Conservation (phyloP, 2,329 filamentous ascomycete species). For the Verticillium alfalfae region DNA sequence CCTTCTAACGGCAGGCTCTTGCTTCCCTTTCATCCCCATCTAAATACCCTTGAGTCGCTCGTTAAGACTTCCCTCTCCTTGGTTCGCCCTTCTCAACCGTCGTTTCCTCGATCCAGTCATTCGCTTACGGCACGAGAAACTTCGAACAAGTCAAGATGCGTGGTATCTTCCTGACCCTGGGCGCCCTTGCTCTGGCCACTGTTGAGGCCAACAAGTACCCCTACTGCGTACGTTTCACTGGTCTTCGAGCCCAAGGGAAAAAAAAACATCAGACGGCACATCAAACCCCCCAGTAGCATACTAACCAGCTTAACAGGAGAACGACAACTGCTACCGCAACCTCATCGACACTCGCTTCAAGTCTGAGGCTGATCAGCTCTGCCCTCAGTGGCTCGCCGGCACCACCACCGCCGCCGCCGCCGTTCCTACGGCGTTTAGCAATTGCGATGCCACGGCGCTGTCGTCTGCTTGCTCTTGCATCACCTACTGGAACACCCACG, state of each 20-base stretch:
- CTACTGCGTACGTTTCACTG: background rate
- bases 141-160: background rate
- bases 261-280: background rate
- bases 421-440: constrained; percentile 22
- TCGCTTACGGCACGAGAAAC: background rate
- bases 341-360: constrained; percentile 23
- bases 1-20: background rate
- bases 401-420: constrained; percentile 16
- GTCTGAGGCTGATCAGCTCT: constrained; percentile 20
- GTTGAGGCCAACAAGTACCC: constrained; percentile 3
- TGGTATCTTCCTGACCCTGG: background rate
- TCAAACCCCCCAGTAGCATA: background rate
- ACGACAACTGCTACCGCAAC: constrained; percentile 28
- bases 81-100: background rate
- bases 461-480: constrained; percentile 30
- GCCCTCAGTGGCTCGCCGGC: constrained; percentile 21
- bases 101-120: background rate
- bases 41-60: background rate
- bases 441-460: constrained; percentile 16
- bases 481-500: constrained; percentile 17
- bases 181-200: background rate
- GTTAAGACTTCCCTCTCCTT: background rate
- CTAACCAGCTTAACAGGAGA: constrained; percentile 8
- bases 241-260: background rate
- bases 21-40: background rate